Evolutionary conservation across 2,329 filamentous ascomycete genomes (phyloP).

Genomic region (Fusarium nanum): DNA sequence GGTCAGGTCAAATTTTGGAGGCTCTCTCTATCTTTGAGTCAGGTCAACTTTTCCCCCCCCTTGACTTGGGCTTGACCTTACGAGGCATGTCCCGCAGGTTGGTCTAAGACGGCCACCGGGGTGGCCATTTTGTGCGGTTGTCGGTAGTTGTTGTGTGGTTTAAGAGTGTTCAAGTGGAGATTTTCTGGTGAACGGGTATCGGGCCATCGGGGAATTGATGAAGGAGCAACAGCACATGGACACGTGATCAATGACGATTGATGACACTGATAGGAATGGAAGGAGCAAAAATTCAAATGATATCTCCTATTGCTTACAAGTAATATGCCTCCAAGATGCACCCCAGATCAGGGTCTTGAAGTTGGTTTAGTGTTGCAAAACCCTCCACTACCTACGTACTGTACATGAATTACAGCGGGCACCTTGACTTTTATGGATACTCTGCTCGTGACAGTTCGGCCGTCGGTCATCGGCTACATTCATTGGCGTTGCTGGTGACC

Average conservation of each 20-base stretch:
- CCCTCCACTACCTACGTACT: constrained; percentile 8
- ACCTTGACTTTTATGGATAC: not conserved
- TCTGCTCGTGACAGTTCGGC: constrained; percentile 14
- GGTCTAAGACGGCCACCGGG: constrained; percentile 37
- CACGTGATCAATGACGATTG: constrained; percentile 3
- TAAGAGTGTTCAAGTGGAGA: constrained; percentile 4
- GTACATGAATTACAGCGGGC: not conserved
- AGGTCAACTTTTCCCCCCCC: not conserved
- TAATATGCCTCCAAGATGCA: not conserved
- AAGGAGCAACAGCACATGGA: not conserved
- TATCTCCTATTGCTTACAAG: not conserved
- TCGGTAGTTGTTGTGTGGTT: constrained; percentile 31
- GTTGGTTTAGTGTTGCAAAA: constrained; percentile 27
- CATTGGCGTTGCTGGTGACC: constrained; percentile 25
- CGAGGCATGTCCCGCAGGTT: constrained; percentile 12
- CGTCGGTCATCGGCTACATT: constrained; percentile 37
- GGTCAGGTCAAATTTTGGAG: constrained; percentile 3
- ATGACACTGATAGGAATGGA: not conserved
- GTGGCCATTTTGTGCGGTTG: constrained; percentile 37
- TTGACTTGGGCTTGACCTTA: constrained; percentile 15
- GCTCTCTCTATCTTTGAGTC: constrained; percentile 1
- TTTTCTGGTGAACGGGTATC: constrained; percentile 25
- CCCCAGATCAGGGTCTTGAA: constrained; percentile 11
- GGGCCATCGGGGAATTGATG: constrained; percentile 20
- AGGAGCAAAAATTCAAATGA: not conserved